These are phyloP conservation scores for Telfairia occidentalis DNA, from an alignment of 331 rosid species.

Conservation along the genomic window DNA sequence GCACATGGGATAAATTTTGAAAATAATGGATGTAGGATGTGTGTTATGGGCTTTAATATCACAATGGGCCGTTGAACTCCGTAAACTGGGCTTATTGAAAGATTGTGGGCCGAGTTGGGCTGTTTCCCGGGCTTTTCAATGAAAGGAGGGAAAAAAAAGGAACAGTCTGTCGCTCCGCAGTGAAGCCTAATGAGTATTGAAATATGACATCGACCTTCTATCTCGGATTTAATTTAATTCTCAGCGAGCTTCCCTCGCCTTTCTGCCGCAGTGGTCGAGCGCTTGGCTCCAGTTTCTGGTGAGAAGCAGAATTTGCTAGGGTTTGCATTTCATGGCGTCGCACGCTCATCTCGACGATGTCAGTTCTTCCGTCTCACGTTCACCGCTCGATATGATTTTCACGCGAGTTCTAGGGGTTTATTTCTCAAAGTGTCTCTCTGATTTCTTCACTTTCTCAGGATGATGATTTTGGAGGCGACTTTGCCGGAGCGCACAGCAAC, in stretches of 20 bases:
- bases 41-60: background rate
- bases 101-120: background rate
- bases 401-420: background rate
- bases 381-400: background rate
- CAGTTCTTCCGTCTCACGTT: constrained; percentile 11
- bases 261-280: background rate
- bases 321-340: constrained; percentile 51
- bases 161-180: background rate
- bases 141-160: too few species aligned
- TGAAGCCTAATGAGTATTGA: background rate
- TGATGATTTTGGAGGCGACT: constrained; percentile 75
- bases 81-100: background rate
- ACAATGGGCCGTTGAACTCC: background rate
- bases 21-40: too few species aligned
- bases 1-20: too few species aligned
- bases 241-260: background rate
- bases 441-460: constrained; percentile 35
- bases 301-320: constrained; percentile 21
- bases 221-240: background rate
- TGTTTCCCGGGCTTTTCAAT: background rate
- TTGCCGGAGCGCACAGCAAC: constrained; percentile 25
- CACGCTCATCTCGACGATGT: constrained; percentile 61
- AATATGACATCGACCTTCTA: background rate
- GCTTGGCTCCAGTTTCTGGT: background rate
- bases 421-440: background rate